These are phyloP conservation scores for Colletotrichum camelliae DNA, from an alignment of 2,329 filamentous ascomycete genomes.

Conservation along the genomic window DNA sequence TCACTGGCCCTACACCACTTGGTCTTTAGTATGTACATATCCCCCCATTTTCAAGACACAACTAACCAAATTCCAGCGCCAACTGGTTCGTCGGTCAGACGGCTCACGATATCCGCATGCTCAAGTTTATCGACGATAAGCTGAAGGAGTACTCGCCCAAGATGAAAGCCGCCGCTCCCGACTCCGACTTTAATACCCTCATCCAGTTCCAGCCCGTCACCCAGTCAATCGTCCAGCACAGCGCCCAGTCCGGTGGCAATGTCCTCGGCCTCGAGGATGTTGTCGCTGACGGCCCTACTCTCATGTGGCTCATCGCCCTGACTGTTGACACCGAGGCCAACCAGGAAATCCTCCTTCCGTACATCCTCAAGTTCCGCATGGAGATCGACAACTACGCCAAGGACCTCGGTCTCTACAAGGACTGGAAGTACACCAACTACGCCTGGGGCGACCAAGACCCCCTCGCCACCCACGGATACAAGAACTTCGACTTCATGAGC, in stretches of 20 bases:
- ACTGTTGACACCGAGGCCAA: slow-evolving; percentile 41
- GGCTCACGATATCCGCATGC: slow-evolving; percentile 29
- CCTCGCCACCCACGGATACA: slow-evolving; percentile 39
- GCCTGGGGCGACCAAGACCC: slow-evolving; percentile 43
- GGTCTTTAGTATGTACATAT: slow-evolving; percentile 25
- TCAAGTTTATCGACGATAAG: slow-evolving; percentile 34
- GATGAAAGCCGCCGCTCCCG: slow-evolving; percentile 31
- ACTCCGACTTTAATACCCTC: slow-evolving; percentile 29
- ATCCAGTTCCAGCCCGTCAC: slow-evolving; percentile 38
- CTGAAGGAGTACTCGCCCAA: slow-evolving; percentile 30
- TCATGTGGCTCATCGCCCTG: slow-evolving; percentile 41
- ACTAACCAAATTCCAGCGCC: slow-evolving; percentile 13
- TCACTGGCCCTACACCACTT: slow-evolving; percentile 35
- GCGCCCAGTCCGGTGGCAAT: slow-evolving; percentile 31
- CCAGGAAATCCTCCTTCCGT: slow-evolving; percentile 34
- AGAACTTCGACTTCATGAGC: slow-evolving; percentile 36
- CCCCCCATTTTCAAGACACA: background rate
- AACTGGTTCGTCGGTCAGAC: slow-evolving; percentile 38
- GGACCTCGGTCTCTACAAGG: slow-evolving; percentile 32
- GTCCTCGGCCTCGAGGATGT: slow-evolving; percentile 35
- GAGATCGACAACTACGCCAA: slow-evolving; percentile 30
- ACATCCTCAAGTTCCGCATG: slow-evolving; percentile 29
- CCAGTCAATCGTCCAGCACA: slow-evolving; percentile 29
- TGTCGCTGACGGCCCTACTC: slow-evolving; percentile 38
- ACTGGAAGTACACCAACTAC: slow-evolving; percentile 51